phyloP scores from a whole-genome alignment of 1,139 yeast species.

The Debaryomyces sp. region DNA sequence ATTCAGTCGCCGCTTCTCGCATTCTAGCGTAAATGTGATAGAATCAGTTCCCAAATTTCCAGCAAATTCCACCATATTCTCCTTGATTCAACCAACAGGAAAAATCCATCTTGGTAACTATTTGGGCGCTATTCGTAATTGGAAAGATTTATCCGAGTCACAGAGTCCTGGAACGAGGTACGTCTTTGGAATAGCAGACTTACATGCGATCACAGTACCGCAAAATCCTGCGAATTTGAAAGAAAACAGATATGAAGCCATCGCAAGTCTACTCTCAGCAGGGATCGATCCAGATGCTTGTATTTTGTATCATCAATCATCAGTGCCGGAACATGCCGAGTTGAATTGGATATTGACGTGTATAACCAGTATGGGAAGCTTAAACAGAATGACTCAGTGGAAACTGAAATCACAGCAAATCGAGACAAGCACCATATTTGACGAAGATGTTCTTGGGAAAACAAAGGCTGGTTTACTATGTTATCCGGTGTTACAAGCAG shows the following conservation, averaged over 20 bases:
- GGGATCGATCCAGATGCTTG: constrained; percentile 80
- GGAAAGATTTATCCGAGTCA: constrained; percentile 68
- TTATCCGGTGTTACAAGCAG: constrained; percentile 93
- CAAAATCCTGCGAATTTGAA: constrained; percentile 55
- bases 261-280: constrained; percentile 82
- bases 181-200: constrained; percentile 84
- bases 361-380: constrained; percentile 78
- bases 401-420: constrained; percentile 62
- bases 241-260: constrained; percentile 66
- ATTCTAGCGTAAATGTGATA: background rate
- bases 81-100: constrained; percentile 93
- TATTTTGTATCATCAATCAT: constrained; percentile 75
- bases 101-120: constrained; percentile 90
- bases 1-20: background rate
- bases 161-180: constrained; percentile 41
- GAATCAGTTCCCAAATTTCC: constrained; percentile 8
- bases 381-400: constrained; percentile 98
- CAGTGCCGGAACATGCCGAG: constrained; percentile 80
- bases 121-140: constrained; percentile 82
- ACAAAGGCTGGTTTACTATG: constrained; percentile 81
- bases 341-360: constrained; percentile 84
- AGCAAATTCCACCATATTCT: constrained; percentile 35
- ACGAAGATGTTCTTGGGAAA: constrained; percentile 47
- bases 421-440: constrained; percentile 42
- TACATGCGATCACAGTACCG: constrained; percentile 87